Base-by-base conservation (phyloP, 2,329 filamentous ascomycete species). In the Alternaria triticina region DNA sequence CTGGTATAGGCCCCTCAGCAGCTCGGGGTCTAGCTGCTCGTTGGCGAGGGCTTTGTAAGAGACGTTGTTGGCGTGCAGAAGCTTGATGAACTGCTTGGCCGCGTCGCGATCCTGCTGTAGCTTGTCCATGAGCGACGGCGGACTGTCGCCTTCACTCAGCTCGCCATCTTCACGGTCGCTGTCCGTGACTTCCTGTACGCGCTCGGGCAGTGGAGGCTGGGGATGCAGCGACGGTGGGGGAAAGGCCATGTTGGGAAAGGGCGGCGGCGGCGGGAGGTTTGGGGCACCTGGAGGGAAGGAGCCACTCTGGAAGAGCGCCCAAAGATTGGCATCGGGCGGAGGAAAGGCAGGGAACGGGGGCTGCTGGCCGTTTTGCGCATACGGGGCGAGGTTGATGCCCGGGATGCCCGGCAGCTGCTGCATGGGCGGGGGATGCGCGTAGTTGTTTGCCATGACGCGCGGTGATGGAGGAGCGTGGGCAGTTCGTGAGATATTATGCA, bases 111-210 rank as follows among this genome's bases (percentile, higher is more conserved):
- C 59, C 47, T 73, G 67, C 45, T 65, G 59, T 15, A 75, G 49
- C 22, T 55, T 60, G 17, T 69, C 70, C 43, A 43, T 30, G 40
- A 58, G 44, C 6, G 54, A 62, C 49, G 44, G 57, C 2, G 54
- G 23, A n/a, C 43, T 60, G 17, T 74, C 76, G 7, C 65, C 62
- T n/a, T 95, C 92, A 66, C 88, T 91, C 28, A 96, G 77, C 77
- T 96, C 93, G 15, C 91, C 92, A 72, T 96, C 92, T 73, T 96
- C 92, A 59, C 82, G 82, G 60, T 86, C 84, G 58, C 78, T 77
- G 49, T 83, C 76, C 52, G 77, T 68, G 28, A 77, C 73, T 15
- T 77, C 72, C 28, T 66, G 65, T 11, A 78, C 49, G 52, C 75
- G 75, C 25, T 79, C 72, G 43, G 13, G 64, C 22, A 13, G 60